These are phyloP conservation scores for Colletotrichum melonis DNA, from an alignment of 2,329 filamentous ascomycete genomes.

Conservation along the genomic window DNA sequence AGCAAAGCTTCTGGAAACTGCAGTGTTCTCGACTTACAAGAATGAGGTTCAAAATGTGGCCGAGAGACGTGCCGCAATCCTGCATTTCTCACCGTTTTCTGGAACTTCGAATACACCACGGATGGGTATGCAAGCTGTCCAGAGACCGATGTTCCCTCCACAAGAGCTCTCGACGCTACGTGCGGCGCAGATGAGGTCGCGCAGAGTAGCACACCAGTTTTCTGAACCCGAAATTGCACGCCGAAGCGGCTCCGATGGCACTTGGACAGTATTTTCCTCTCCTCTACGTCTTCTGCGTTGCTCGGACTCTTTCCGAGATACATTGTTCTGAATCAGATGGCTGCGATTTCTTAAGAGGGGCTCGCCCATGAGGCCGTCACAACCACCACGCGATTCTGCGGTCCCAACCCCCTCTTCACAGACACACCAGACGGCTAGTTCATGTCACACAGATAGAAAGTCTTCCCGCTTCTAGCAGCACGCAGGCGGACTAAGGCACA, in stretches of 20 bases:
- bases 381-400: not conserved
- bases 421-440: not conserved
- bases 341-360: not conserved
- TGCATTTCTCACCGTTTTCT: not conserved
- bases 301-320: not conserved
- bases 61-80: not conserved
- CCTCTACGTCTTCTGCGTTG: too few relatives aligned
- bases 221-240: too few relatives aligned
- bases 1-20: not conserved
- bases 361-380: not conserved
- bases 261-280: not conserved
- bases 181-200: not conserved
- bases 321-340: not conserved
- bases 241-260: not conserved
- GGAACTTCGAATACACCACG: not conserved
- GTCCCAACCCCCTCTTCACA: not conserved
- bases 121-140: not conserved
- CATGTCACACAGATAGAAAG: not conserved
- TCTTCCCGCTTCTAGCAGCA: not conserved
- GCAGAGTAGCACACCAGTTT: not conserved
- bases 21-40: not conserved
- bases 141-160: not conserved
- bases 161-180: not conserved
- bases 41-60: not conserved
- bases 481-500: slow-evolving; percentile 3